Base-by-base conservation (phyloP, 441 rosid species). In the Codiaeum variegatum region DNA sequence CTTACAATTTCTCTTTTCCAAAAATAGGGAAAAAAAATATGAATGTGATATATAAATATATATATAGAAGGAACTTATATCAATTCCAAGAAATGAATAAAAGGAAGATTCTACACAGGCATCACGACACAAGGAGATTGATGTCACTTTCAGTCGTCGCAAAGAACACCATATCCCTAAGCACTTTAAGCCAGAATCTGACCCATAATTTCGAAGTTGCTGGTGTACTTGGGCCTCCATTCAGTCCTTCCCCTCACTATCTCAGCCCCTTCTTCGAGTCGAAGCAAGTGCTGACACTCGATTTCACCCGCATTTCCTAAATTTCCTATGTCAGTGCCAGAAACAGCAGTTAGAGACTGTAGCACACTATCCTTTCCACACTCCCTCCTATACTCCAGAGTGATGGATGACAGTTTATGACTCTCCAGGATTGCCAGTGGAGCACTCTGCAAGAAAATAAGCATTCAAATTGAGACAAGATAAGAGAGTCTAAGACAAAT, bases 371-470 rank as follows among this genome's bases (percentile, higher is more conserved):
- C 97, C 83, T 76, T 90, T n/a, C 97, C 98, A 19, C 99, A 96
- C 78, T 96, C 99, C 86, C 97, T 90, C 75, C 97, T 80, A 52
- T 96, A 96, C 85, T 96, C 99, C 72, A 96, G 76, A n/a, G 97
- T 89, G 80, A 96, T 76, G 80, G 91, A 74, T 15, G 86, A 82
- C 51, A 96, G 97, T 84, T 90, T 88, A 66, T 86, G 89, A 52
- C 77, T 85, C 95, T 96, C 99, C 83, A 91, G 82, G 65, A 96
- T 83, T 62, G 86, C 79, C 73, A 76, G 84, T 0, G 99, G 99
- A 81, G 97, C 94, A 83, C 99, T 89, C 96, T 91, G 92, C 69
- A 77, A 67, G 61, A 70, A 61, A 16, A 15, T 19, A 18, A 13
- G 0, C 46, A 19, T 65, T 21, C 21, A 31, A 26, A n/a, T 10